Evolutionary conservation across 2,329 filamentous ascomycete genomes (phyloP), one percentile per base, ranked within the genome.

Genomic region (Fusarium clavum): DNA sequence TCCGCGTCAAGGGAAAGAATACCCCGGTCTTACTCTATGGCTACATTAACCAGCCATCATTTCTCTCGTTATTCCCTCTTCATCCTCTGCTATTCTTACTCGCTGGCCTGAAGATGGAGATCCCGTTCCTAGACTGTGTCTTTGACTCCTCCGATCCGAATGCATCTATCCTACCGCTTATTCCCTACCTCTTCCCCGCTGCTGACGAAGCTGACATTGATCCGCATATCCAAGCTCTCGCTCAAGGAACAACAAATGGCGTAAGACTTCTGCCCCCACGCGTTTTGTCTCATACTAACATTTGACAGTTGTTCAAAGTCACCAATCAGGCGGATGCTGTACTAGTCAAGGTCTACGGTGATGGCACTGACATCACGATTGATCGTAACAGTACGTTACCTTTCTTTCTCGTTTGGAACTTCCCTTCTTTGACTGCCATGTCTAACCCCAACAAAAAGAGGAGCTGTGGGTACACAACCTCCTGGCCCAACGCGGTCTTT

Each of bases 221-320:
- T 4, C 27, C 67, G n/a, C 55, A 52, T 7, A 32, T 70, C 10
- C 66, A 65, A 5, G 24, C 58, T 24, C 53, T 73, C 30, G 57
- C 68, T 8, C 57, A 73, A 43, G 71, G 71, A 18, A 73, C 71
- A 7, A 73, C 71, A 12, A 73, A 73, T 46, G 60, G 68, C n/a
- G 71, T 73, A 47, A 63, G 70, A 53, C 18, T 2, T 6, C 8
- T 24, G 9, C 20, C 22, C 22, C 16, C 30, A 34, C 16, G n/a
- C 24, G 18, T 14, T 2, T 38, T 40, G 30, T 22, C 13, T 25
- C 20, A 20, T 44, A 30, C 71, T 71, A 41, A 64, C 25, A 25
- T 10, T 25, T 43, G 43, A 44, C 32, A 73, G 71, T 54, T 73
- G 20, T 73, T 70, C 71, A 73, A 70, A 16, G 62, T 67, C 14